Evolutionary conservation across 1,284 basidiomycete genomes (phyloP).

Genomic region (Erythrobasidium hasegawianum): DNA sequence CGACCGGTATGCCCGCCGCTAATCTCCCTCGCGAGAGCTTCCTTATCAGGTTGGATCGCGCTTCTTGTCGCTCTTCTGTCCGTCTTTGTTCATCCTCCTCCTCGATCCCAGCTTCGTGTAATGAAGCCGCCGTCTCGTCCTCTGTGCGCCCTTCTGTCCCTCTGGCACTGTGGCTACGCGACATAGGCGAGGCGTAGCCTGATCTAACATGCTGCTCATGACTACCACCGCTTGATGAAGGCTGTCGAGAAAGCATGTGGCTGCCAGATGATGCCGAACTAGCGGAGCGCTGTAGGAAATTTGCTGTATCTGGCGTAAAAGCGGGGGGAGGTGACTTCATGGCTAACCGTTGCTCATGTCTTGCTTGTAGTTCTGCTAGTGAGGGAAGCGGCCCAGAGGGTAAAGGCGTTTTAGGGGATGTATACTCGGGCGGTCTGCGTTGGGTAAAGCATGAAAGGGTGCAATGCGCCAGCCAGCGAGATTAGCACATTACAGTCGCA

Average conservation of each 20-base stretch:
- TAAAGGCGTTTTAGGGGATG: slow-evolving; percentile 14
- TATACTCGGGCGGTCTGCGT: slow-evolving; percentile 32
- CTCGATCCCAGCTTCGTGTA: neutral
- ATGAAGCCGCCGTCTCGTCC: neutral
- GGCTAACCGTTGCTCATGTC: slow-evolving; percentile 34
- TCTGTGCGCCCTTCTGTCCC: neutral
- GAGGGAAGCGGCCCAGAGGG: slow-evolving; percentile 35
- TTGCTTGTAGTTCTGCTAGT: slow-evolving; percentile 36
- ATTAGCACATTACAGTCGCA: slow-evolving; percentile 3
- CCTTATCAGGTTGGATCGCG: slow-evolving; percentile 43
- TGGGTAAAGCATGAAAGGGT: neutral
- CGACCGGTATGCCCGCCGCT: slow-evolving; percentile 16
- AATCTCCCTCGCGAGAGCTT: slow-evolving; percentile 42
- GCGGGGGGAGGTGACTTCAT: slow-evolving; percentile 23
- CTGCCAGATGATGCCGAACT: neutral
- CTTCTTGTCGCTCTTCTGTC: slow-evolving; percentile 35
- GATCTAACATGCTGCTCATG: slow-evolving; percentile 3
- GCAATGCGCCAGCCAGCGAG: neutral
- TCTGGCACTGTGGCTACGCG: neutral
- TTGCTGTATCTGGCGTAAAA: slow-evolving; percentile 16
- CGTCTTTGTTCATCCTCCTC: slow-evolving; percentile 18
- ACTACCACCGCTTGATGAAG: no score
- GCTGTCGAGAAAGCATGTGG: neutral
- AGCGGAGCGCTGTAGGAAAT: slow-evolving; percentile 11
- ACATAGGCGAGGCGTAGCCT: slow-evolving; percentile 30